Evolutionary conservation across 1,139 yeast genomes (phyloP), one percentile per base, ranked within the genome.

Genomic region (Zygotorulaspora mrakii): DNA sequence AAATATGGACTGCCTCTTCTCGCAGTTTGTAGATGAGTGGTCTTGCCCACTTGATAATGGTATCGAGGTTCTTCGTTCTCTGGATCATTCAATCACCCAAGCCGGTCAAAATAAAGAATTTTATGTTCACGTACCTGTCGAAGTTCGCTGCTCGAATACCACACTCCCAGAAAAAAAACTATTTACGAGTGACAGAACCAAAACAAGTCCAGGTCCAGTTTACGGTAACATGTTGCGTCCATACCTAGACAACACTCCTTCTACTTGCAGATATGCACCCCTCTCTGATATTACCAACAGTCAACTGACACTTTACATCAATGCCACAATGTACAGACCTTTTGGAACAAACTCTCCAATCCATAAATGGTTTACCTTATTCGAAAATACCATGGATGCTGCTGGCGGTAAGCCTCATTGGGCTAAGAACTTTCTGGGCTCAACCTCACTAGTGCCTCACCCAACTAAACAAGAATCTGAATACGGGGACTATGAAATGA

Each of bases 11-110:
- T 91, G 98, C 61, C 69, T 89, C 51, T 91, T 88, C 62, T 80
- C 89, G 33, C 98, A 91, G 64, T 89, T 82, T 66, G 98, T 91
- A 40, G 81, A 89, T 59, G 98, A 91, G 66, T 91, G 98, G 98
- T 87, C 91, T 10, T 77, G 94, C 40, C 97, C 97, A 21, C 68
- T 91, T 57, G 71, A 68, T 20, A 74, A 76, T 45, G 97, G 97
- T 7, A 79, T 79, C 6, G 82, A 79, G 37, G 79, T 83, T 9
- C 72, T 89, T 50, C 70, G 74, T 39, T 69, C 83, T 37, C 69
- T 89, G 48, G 76, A 82, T 45, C 71, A 70, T 17, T 73, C 76
- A 4, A 84, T 89, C 38, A 58, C 70, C 23, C 68, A 66, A 9
- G 96, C 94, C 22, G 80, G 82, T 23, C 55, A 61, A 5, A 61